Evolutionary conservation across 371 early-diverging fungal genomes (phyloP), one percentile per base, ranked within the genome.

Genomic region (Mucor mucedo): DNA sequence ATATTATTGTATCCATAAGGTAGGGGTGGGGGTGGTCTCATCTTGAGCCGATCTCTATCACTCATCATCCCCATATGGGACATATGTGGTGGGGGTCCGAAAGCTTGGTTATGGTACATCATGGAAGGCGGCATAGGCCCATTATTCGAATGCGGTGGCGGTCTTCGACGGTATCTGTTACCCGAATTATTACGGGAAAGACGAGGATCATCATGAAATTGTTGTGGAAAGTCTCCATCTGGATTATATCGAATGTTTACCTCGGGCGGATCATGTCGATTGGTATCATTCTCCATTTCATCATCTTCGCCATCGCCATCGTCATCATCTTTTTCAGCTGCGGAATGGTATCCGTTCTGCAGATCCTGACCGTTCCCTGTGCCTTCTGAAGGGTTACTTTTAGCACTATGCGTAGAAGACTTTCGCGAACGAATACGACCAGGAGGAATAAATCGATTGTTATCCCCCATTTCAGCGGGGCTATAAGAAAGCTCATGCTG

Each of bases 321-420:
- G 21, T 40, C 39, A 7, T 55, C 33, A 21, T 38, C 58, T 28
- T 58, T 47, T 16, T 48, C 35, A 38, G 58, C 2, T 35, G 27
- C 27, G n/a, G 44, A 29, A n/a, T n/a, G 14, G 21, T 33, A 48
- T 21, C 14, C 29, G 40, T 40, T 35, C 6, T 40, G 38, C 0
- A 38, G 30, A 27, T 44, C 38, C 4, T 35, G 48, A 13, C 13
- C 48, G 27, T 27, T 40, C 0, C 14, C 5, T 16, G 16, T 28
- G 29, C 35, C 30, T 13, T 42, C 55, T 16, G 59, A 55, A 16
- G 35, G 38, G 11, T 60, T 35, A 40, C 68, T 67, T 48, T 38
- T 67, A 1, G 63, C 49, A 33, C 68, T 67, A 42, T 42, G 68
- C 4, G 62, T 44, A 27, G 68, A 67, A 2, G 68, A 62, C 16